Conservation (phyloP, 257 asterid species). For the Solanum sparsipilum region DNA sequence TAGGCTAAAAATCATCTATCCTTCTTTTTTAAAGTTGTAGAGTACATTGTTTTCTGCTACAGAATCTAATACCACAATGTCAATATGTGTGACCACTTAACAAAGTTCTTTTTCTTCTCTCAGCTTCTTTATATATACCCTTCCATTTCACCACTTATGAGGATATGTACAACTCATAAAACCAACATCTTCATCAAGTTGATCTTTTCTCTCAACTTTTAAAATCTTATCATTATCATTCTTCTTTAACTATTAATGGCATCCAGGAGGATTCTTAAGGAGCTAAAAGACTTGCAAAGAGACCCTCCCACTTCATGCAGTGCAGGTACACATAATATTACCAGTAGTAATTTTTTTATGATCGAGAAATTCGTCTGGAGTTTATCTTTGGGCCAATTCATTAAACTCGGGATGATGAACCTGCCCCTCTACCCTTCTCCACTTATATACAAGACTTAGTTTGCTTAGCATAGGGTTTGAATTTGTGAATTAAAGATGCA, state of each 20-base stretch:
- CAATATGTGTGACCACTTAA: not conserved
- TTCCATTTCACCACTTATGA: not conserved
- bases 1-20: not conserved
- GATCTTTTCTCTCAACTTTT: not conserved
- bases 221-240: not conserved
- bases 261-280: conserved; percentile 75
- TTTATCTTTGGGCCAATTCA: not conserved
- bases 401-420: not conserved
- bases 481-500: not conserved
- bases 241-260: conserved; percentile 34
- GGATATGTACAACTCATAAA: conserved; percentile 1
- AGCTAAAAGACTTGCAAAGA: conserved; percentile 76
- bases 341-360: not conserved
- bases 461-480: not conserved
- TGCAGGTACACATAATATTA: conserved; percentile 39
- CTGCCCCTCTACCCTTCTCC: not conserved
- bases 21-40: not conserved
- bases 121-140: conserved; percentile 18
- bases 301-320: conserved; percentile 95
- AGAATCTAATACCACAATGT: conserved; percentile 35
- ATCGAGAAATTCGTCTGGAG: not conserved
- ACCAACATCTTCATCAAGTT: not conserved
- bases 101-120: not conserved
- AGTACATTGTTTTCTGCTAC: conserved; percentile 4
- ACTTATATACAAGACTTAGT: not conserved